A percentile compares a stretch with the other conserved stretches of the same genome.
Evolutionary conservation across 495 filamentous ascomycete genomes (phyloP).

Genomic region (Polyplosphaeria fusca): DNA sequence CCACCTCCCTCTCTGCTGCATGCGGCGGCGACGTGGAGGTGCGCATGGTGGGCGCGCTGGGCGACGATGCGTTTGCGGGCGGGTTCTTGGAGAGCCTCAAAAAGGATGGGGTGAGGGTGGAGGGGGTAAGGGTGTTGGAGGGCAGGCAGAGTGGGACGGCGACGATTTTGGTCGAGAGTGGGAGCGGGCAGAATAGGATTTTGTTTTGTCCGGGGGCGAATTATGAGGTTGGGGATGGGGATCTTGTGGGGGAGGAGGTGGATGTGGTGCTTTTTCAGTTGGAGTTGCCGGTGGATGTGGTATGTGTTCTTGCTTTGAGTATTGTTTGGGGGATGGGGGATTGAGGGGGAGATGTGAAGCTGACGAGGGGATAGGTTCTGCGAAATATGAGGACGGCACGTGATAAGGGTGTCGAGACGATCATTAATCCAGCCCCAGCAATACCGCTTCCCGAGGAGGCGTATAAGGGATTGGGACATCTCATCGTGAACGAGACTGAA

Average conservation of each 20-base stretch:
- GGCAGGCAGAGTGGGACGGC: conserved; percentile 72
- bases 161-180: conserved; percentile 78
- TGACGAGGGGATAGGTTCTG: conserved; percentile 46
- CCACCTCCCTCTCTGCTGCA: conserved; percentile 3
- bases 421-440: conserved; percentile 80
- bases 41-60: conserved; percentile 81
- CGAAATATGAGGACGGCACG: conserved; percentile 57
- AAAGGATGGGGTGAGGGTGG: conserved; percentile 59
- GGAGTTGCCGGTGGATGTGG: conserved; percentile 74
- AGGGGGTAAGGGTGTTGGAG: conserved; percentile 48
- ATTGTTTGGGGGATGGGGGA: too few relatives aligned
- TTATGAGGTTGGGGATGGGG: conserved; percentile 35
- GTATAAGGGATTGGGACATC: conserved; percentile 66
- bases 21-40: conserved; percentile 55
- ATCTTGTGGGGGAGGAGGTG: conserved; percentile 47
- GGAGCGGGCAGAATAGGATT: conserved; percentile 83
- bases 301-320: too few relatives aligned
- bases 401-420: conserved; percentile 53
- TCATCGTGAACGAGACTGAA: conserved; percentile 91
- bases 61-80: conserved; percentile 61
- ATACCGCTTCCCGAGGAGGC: conserved; percentile 60
- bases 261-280: conserved; percentile 66
- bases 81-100: conserved; percentile 46
- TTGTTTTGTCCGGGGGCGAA: conserved; percentile 80
- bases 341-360: too few relatives aligned